Evolutionary conservation across 2,329 filamentous ascomycete genomes (phyloP), one percentile per base, ranked within the genome.

Genomic region (Aspergillus tubingensis): DNA sequence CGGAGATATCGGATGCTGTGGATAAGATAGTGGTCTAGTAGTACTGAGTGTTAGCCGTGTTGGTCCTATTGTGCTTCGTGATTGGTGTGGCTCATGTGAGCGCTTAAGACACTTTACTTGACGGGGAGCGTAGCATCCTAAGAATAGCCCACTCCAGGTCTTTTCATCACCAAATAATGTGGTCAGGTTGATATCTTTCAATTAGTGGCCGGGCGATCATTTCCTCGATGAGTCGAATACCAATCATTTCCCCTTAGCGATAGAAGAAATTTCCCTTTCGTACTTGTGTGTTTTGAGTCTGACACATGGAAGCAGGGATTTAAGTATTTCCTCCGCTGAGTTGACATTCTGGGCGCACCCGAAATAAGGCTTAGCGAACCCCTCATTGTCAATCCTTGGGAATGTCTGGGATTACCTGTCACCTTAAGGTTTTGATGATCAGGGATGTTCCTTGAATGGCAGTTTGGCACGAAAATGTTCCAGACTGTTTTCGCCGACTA

Each of bases 241-340:
- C 48, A 58, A 19, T 41, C 41, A 55, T 56, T 19, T 49, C 41
- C 7, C 10, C 21, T 36, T n/a, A 13, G 49, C 47, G 23, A 36
- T 44, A 61, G 38, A 53, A 36, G 44, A 53, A 13, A 15, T 13
- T 36, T 13, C 32, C 32, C n/a, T 15, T 32, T 25, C 19, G 39
- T 54, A 21, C 58, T 21, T 52, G 48, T 25, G 32, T 25, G 41
- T 11, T 30, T 50, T 44, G 32, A 13, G 21, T 27, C 21, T 19
- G 47, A 49, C 56, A 62, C 60, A 62, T 62, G 60, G 60, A 13
- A 38, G 44, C 53, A 62, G 54, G 57, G 57, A 61, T 59, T 59
- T 27, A 27, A 27, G 2, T 23, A 48, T 30, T 30, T 19, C 19
- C 32, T 54, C 32, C 43, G 30, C 19, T 11, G 44, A 44, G 43